Evolutionary conservation across 2,329 filamentous ascomycete species (phyloP).

Genomic region (Xenoacremonium recifei): DNA sequence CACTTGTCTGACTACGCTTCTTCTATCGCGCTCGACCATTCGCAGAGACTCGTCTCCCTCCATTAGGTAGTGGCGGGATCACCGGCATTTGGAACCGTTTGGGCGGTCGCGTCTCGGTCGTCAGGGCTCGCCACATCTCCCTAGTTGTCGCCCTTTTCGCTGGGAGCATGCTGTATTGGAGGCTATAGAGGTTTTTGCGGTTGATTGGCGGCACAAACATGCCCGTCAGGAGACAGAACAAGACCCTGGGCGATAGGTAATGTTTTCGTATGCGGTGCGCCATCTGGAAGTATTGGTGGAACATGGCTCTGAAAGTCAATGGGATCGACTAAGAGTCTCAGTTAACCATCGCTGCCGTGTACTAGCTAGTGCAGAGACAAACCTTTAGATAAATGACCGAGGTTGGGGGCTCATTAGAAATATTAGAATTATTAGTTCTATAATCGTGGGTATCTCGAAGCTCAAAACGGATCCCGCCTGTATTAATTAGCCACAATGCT

Average conservation of each 20-base stretch:
- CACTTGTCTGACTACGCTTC: background rate
- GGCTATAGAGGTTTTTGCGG: conserved; percentile 87
- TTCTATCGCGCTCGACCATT: conserved; percentile 27
- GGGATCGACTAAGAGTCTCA: conserved; percentile 68
- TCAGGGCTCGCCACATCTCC: conserved; percentile 81
- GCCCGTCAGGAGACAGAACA: conserved; percentile 84
- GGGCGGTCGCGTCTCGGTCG: conserved; percentile 46
- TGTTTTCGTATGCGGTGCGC: conserved; percentile 90
- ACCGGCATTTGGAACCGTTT: conserved; percentile 37
- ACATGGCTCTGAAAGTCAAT: conserved; percentile 88
- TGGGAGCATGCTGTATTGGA: conserved; percentile 98
- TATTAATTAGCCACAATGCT: conserved; percentile 12
- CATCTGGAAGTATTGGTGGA: conserved; percentile 95
- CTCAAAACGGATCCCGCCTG: conserved; percentile 78
- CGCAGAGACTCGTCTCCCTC: conserved; percentile 26
- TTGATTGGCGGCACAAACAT: conserved; percentile 95
- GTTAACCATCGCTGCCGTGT: background rate
- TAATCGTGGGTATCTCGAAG: conserved; percentile 69
- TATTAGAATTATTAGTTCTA: conserved; percentile 39
- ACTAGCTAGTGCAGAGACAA: conserved; percentile 14
- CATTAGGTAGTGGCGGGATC: conserved; percentile 32
- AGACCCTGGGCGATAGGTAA: conserved; percentile 85
- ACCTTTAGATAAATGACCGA: conserved; percentile 89
- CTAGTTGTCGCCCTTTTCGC: conserved; percentile 73
- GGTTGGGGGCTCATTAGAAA: conserved; percentile 55